Percentiles rank a stretch among this genome's conserved stretches.
These are phyloP conservation scores for Schizothecium vesticola DNA, from an alignment of 495 filamentous ascomycete genomes.

Conservation along the genomic window DNA sequence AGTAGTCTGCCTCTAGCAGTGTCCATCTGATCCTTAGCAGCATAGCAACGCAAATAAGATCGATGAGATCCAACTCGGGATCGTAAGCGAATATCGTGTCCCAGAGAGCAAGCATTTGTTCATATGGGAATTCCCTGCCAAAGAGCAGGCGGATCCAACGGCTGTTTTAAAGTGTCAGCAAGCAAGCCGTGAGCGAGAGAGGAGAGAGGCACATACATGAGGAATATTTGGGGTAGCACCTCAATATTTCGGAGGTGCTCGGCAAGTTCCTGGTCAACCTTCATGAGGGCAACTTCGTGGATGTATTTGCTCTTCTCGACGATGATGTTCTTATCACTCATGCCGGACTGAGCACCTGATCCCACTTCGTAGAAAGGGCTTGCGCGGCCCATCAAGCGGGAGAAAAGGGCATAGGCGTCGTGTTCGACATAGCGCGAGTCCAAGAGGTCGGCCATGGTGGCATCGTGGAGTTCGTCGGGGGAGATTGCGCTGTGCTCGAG, in stretches of 20 bases:
- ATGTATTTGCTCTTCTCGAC: conserved; percentile 80
- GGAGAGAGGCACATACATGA: conserved; percentile 60
- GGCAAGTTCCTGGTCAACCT: conserved; percentile 75
- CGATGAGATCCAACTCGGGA: conserved; percentile 71
- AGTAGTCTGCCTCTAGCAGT: conserved; percentile 86
- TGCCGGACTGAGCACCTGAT: conserved; percentile 29
- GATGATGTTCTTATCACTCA: conserved; percentile 57
- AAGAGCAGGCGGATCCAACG: conserved; percentile 95
- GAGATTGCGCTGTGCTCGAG: conserved; percentile 36
- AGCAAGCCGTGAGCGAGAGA: background rate
- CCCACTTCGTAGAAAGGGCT: conserved; percentile 78
- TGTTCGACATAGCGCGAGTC: conserved; percentile 75
- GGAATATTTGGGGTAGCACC: conserved; percentile 91
- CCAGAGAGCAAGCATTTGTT: conserved; percentile 80
- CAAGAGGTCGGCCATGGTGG: conserved; percentile 56
- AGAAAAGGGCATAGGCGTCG: conserved; percentile 84
- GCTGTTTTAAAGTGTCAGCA: conserved; percentile 37
- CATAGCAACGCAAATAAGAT: conserved; percentile 90
- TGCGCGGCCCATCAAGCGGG: conserved; percentile 76
- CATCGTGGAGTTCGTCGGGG: conserved; percentile 31
- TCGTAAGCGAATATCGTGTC: conserved; percentile 89
- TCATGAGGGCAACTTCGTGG: conserved; percentile 70
- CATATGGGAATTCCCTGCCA: conserved; percentile 85
- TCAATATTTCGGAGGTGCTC: conserved; percentile 78
- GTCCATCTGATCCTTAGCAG: conserved; percentile 84